phyloP scores from a whole-genome alignment of 2,329 filamentous ascomycete species.

The Mycosphaerella sp. region DNA sequence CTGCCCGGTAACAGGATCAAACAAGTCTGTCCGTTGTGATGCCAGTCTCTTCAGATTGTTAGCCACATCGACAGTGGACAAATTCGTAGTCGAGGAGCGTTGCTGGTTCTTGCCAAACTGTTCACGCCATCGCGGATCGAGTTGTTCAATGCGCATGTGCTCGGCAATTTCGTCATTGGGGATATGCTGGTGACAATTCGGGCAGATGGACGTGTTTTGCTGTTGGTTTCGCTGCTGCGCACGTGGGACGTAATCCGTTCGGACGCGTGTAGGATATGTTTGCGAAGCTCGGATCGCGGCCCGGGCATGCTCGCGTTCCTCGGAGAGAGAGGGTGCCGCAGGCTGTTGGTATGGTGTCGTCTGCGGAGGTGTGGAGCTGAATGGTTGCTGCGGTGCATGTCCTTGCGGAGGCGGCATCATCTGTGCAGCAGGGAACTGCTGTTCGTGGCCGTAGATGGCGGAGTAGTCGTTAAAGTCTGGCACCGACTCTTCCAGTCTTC shows the following conservation, averaged over 20 bases:
- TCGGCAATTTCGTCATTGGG: slow-evolving; percentile 81
- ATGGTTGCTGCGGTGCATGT: slow-evolving; percentile 26
- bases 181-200: slow-evolving; percentile 88
- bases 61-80: slow-evolving; percentile 79
- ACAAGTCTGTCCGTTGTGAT: slow-evolving; percentile 79
- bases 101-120: slow-evolving; percentile 85
- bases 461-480: slow-evolving; percentile 61
- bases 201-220: slow-evolving; percentile 68
- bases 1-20: slow-evolving; percentile 66
- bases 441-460: slow-evolving; percentile 32
- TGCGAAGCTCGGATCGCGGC: slow-evolving; percentile 61
- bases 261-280: slow-evolving; percentile 62
- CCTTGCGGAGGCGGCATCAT: slow-evolving; percentile 20
- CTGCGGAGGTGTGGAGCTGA: slow-evolving; percentile 28
- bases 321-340: slow-evolving; percentile 28
- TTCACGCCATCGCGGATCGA: slow-evolving; percentile 93
- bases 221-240: slow-evolving; percentile 52
- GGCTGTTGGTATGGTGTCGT: slow-evolving; percentile 24
- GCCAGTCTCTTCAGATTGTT: slow-evolving; percentile 94
- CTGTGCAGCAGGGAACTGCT: slow-evolving; percentile 28
- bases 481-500: slow-evolving; percentile 92
- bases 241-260: slow-evolving; percentile 84
- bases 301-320: slow-evolving; percentile 56
- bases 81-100: slow-evolving; percentile 76
- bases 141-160: slow-evolving; percentile 89